Base-by-base conservation (phyloP, 805 yeast genomes). In the Babjeviella inositovora region DNA sequence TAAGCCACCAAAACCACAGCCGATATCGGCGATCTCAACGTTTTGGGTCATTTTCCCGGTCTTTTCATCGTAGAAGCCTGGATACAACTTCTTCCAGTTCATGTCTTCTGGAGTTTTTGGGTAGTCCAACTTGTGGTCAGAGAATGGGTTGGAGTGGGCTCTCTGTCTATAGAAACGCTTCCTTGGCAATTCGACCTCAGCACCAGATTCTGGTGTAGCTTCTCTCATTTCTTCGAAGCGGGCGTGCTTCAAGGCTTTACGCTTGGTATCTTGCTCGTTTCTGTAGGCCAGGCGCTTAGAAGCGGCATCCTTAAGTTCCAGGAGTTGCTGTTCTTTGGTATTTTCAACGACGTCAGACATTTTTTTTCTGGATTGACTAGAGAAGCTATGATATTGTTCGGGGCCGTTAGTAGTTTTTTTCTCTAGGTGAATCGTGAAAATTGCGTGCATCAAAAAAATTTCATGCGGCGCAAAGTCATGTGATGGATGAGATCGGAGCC, bases 1-100 rank as follows among this genome's bases (percentile, higher is more conserved):
- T 28, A 90, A 57, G 0, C 98, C 98, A 25, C 98, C 98, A 45
- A 80, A 90, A 2, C 98, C 98, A 53, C 98, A 90, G 6, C 98
- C 98, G 28, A 90, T 68, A 44, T 90, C 98, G 4, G 97, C 97
- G 25, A 90, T 75, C 26, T 80, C 84, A 11, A 84, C 93, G 13
- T 58, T 38, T 23, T 59, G 54, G 8, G 52, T 45, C 57, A 69
- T 50, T 23, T 51, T 32, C 4, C 57, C 47, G 2, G 54, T 45
- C 3, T 39, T 38, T 19, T 50, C 53, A 36, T 62, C 62, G 25
- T 45, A 47, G 37, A 43, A 70, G 11, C 59, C 53, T 4, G 95
- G 96, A 38, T 71, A 87, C 24, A 76, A 51, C 38, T 56, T 63
- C 1, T 61, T 41, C 98, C 98, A 90, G 43, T 84, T 71, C 97